Base-by-base conservation (phyloP, 345 rosid genomes). In the Carallia brachiata region DNA sequence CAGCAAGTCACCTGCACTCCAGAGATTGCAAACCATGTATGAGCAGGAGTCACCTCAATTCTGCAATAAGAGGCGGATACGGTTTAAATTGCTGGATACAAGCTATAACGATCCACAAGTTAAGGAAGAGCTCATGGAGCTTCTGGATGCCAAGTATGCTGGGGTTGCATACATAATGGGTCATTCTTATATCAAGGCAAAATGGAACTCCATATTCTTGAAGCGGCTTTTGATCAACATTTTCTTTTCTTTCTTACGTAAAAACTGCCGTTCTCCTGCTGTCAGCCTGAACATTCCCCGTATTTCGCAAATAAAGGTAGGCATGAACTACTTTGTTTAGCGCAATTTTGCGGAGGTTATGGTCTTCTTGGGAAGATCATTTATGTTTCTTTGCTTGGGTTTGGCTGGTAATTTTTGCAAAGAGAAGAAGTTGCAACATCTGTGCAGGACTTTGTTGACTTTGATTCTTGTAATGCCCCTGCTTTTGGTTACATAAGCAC, bases 261-360 rank as follows among this genome's bases (percentile, higher is more conserved):
- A 89, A 76, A 95, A 95, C 72, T 84, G 99, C 76, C 73, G 97
- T 57, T 81, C 89, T 62, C 89, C 99, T 40, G 78, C 88, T 10
- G 97, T 95, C 47, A 80, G 79, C 67, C 75, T 92, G 83, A 87
- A 84, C 80, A 89, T 94, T 72, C 98, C 98, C 69, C 96, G 83
- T 47, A 87, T 87, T 55, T 91, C 97, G 72, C 75, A 91, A 69
- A 91, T 94, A 61, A 86, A 90, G 83, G 97, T 94, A 55, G 99
- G 99, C n/a, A 84, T 90, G 90, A 95, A 88, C 84, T 95, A 92
- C 79, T 72, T 70, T 70, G 64, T 95, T 70, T 92, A 78, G 71
- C 28, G 44, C 36, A 36, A 8, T 44, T 47, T 28, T 31, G 48
- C 44, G 27, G 27, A 3, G 34, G 36, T 63, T 6, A 6, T 32